Base-by-base conservation (phyloP, 441 rosid species). In the Jatropha podagrica region DNA sequence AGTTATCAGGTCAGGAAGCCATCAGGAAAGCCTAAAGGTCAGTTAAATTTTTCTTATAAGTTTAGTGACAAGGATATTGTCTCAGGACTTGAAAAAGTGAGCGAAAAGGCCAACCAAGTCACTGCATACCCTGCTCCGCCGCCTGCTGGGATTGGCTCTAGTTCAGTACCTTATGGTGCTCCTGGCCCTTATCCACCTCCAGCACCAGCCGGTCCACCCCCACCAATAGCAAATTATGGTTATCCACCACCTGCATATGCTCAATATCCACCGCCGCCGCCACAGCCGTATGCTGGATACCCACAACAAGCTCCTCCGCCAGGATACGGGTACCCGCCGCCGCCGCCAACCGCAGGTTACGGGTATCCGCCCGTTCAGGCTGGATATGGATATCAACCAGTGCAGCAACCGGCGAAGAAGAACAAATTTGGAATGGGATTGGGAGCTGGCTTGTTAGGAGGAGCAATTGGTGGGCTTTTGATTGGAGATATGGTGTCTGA, bases 391-490 rank as follows among this genome's bases (percentile, higher is more conserved):
- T 77, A 85, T 68, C 86, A 81, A 4, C 80, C 79, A 14, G 83
- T 75, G 73, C 86, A 83, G 64, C 83, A 83, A 56, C 83, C 71
- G 3, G 68, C 59, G 0, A 84, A 79, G 83, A 86, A 84, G 77
- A 86, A 72, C 68, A 88, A 85, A 17, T 37, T 86, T 41, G 94
- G 96, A 26, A 17, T 88, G 84, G 92, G 97, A 46, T 23, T 88
- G 48, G 97, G 94, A 52, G 89, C 91, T 7, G 95, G 97, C 42
- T 71, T 92, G 81, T 58, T 88, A 0, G 92, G 93, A 20, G 93
- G 91, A 67, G 72, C 78, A 18, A 42, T 89, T 3, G 94, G 94
- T 14, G 94, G 96, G 69, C 76, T 92, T 61, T 74, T 89, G 74
- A 74, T 86, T 4, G 92, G 94, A 60, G 92, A 89, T 62, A 68